Evolutionary conservation across 305 asterid species (phyloP), one percentile per base, ranked within the genome.

Genomic region (Fraxinus sp.): DNA sequence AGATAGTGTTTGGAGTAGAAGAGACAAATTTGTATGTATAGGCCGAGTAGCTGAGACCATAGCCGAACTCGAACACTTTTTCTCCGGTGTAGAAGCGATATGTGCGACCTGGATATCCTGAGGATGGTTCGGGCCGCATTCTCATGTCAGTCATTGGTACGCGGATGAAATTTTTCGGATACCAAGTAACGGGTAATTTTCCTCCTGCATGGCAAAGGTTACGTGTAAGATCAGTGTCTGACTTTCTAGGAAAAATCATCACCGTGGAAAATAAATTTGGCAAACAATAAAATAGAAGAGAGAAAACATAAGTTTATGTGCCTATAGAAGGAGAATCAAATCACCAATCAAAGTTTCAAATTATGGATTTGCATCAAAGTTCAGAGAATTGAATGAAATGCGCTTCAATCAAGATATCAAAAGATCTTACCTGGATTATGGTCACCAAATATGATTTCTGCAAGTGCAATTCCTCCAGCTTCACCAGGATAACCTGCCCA

Each of bases 401-500:
- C 7, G 20, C 59, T 49, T 49, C 59, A 14, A 49, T 55, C 66
- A n/a, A 55, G 66, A 55, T n/a, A 6, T 18, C 66, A 55, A 18
- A 52, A 13, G 18, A 35, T 37, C 62, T 77, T 16, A 92, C 98
- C 97, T 84, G 96, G 98, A 88, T 93, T 94, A 59, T 93, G 94
- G 77, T 89, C 91, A 8, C 98, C 97, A 76, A 94, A 93, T 83
- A 94, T 20, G 84, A 90, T 86, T 79, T 94, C 86, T 24, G 97
- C 87, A 11, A 94, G 79, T 13, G 97, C 98, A 77, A 83, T 80
- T 32, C 92, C 98, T 10, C 98, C 98, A 14, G 94, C 92, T 86
- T 94, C 94, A 28, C 98, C 98, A 0, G 97, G 98, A 87, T 93
- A 94, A 14, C 98, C 97, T 55, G 91, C 97, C 98, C 98, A 94